Base-by-base conservation (phyloP, 2,329 filamentous ascomycete species). In the Ascochyta fabae region DNA sequence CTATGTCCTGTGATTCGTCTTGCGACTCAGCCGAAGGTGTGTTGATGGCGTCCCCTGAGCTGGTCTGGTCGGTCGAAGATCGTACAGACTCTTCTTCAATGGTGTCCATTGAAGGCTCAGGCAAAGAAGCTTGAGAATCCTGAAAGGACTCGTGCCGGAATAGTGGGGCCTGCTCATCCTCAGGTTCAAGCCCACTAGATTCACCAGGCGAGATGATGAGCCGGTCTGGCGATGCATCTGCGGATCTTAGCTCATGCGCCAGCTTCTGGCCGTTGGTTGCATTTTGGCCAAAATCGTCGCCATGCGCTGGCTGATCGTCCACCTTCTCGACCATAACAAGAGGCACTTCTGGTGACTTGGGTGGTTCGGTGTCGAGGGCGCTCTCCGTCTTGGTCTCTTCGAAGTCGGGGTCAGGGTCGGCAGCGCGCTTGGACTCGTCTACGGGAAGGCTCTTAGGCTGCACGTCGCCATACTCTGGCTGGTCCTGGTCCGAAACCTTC, bases 201-300 rank as follows among this genome's bases (percentile, higher is more conserved):
- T 27, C 36, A 4, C 73, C 64, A 16, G 67, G 48, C 45, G 63
- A 55, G 29, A 72, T 53, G 26, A 72, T 48, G 36, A 73, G 53
- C 40, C 70, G 55, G 46, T 78, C 71, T 34, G 73, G 74, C 33
- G 71, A 55, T 24, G 72, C 72, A 57, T 77, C 74, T 12, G 70
- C 62, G 12, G 69, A 61, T 40, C 66, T 60, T 29, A 67, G 58
- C 26, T 73, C 66, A 55, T 73, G 69, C 2, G 75, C 72, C 36
- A 72, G 57, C 44, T 72, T 73, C 50, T 78, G 72, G 29, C 60
- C 63, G 44, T 52, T 51, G 4, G 72, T 76, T 23, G 73, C 72
- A 41, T 67, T 51, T 6, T 63, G 41, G 6, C 72, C 73, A 56
- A 76, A 71, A 56, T 77, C 72, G 39, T 78, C 74, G 12, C 71